Conservation (phyloP, 805 yeast species). For the Cyberlindnera maritima region DNA sequence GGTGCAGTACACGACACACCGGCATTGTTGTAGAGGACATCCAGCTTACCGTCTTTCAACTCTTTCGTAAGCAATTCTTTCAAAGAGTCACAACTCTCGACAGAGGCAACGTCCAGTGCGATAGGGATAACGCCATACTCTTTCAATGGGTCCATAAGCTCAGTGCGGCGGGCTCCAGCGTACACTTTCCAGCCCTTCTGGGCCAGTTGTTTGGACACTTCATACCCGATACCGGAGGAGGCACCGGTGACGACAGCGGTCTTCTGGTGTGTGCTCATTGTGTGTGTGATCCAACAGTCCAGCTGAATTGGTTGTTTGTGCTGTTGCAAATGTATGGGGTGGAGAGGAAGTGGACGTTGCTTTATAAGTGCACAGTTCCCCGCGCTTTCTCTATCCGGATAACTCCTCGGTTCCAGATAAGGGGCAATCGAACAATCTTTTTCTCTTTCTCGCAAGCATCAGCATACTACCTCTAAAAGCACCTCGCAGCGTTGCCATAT, state of each 20-base stretch:
- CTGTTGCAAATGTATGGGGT: too few relatives aligned
- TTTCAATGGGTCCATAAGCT: constrained; percentile 51
- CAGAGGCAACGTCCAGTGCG: constrained; percentile 55
- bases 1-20: constrained; percentile 75
- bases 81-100: constrained; percentile 44
- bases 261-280: not conserved
- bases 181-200: constrained; percentile 55
- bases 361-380: not conserved
- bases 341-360: too few relatives aligned
- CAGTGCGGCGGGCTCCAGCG: constrained; percentile 71
- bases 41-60: constrained; percentile 47
- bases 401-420: not conserved
- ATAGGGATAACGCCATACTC: constrained; percentile 42
- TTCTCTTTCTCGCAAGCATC: too few relatives aligned
- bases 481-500: too few relatives aligned
- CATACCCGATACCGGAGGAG: constrained; percentile 54
- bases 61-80: constrained; percentile 40
- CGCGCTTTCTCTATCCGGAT: not conserved
- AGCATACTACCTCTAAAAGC: too few relatives aligned
- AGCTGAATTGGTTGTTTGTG: too few relatives aligned
- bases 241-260: constrained; percentile 47
- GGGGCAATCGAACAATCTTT: too few relatives aligned
- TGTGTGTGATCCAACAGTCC: not conserved
- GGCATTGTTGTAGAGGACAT: constrained; percentile 70
- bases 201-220: constrained; percentile 48